Conservation (phyloP, 1,284 basidiomycete species). For the Agroathelia rolfsii region DNA sequence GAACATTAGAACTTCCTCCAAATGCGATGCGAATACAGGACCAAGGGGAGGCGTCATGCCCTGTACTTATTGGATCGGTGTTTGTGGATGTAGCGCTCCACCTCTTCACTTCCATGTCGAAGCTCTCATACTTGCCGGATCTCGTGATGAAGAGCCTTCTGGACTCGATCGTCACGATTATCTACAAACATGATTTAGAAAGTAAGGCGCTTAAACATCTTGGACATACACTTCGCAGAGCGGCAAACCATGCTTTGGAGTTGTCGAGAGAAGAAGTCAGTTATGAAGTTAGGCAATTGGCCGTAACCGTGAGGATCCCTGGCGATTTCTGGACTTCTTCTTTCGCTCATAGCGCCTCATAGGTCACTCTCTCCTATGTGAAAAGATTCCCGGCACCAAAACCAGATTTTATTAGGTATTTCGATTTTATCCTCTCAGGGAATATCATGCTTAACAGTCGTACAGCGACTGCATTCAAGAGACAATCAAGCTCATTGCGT, state of each 20-base stretch:
- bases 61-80: conserved; percentile 46
- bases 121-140: conserved; percentile 36
- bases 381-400: no score
- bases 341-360: no score
- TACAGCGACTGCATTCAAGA: conserved; percentile 39
- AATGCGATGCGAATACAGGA: conserved; percentile 43
- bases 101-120: conserved; percentile 34
- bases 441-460: background rate
- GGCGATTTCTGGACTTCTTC: no score
- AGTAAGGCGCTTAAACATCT: conserved; percentile 39
- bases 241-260: conserved; percentile 41
- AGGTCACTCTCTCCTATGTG: no score
- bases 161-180: conserved; percentile 50
- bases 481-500: conserved; percentile 34
- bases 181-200: conserved; percentile 64
- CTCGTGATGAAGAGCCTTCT: conserved; percentile 46
- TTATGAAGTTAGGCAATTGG: conserved; percentile 56
- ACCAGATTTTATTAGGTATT: no score
- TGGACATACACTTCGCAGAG: conserved; percentile 39
- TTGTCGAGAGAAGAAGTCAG: conserved; percentile 41
- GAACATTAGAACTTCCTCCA: conserved; percentile 34
- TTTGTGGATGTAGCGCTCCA: conserved; percentile 51
- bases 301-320: no score
- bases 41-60: conserved; percentile 32
- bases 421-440: no score